Percentiles rank a stretch among this genome's conserved stretches.
Evolutionary conservation across 495 filamentous ascomycete genomes (phyloP).

Genomic region (Letharia lupina): DNA sequence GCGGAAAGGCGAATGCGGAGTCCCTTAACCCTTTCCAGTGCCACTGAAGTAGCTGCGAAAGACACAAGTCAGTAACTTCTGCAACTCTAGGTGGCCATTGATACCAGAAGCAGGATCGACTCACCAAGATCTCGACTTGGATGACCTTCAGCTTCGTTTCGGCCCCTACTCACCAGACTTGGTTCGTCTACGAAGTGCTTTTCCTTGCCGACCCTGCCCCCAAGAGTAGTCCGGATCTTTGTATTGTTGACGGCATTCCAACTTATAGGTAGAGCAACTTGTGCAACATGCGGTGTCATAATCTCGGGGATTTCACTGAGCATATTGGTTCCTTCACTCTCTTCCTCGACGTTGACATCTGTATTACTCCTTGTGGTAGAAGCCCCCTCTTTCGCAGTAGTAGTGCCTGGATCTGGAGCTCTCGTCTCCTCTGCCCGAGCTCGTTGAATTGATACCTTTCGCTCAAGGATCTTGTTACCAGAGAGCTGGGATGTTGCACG

Average conservation of each 20-base stretch:
- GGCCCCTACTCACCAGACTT: background rate
- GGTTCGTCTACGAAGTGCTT: background rate
- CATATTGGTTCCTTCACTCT: background rate
- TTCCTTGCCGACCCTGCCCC: conserved; percentile 41
- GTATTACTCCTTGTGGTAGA: background rate
- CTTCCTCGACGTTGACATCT: background rate
- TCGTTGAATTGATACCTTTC: background rate
- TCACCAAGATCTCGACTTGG: background rate
- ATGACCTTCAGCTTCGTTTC: background rate
- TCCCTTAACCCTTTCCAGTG: conserved; percentile 6
- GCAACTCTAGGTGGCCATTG: background rate
- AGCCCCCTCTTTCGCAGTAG: background rate
- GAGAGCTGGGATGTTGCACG: background rate
- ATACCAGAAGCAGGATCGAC: background rate
- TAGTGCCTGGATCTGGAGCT: background rate
- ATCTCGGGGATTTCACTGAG: background rate
- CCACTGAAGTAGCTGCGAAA: conserved; percentile 2
- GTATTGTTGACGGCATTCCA: conserved; percentile 11
- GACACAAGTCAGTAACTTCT: background rate
- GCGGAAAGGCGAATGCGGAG: conserved; percentile 5
- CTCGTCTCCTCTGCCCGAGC: background rate
- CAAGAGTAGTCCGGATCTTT: conserved; percentile 46
- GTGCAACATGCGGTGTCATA: background rate
- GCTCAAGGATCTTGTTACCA: background rate
- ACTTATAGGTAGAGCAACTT: background rate